Evolutionary conservation across 164 flowering plant genomes (phyloP).

Genomic region (Vitis amurensis): DNA sequence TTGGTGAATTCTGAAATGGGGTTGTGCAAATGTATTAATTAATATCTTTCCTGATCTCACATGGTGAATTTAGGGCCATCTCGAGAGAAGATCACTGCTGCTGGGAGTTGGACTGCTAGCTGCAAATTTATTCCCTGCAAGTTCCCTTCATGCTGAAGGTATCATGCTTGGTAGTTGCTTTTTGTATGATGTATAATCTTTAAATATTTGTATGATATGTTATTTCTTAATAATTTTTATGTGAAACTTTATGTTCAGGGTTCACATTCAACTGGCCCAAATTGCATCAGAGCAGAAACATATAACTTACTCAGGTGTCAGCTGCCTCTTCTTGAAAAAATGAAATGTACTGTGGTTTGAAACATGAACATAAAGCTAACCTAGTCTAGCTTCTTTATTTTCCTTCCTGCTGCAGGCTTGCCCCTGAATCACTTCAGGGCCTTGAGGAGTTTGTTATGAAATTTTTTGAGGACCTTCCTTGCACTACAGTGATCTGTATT

Average conservation of each 20-base stretch:
- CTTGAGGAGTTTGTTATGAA: constrained; percentile 51
- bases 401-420: constrained; percentile 45
- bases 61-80: too few relatives aligned
- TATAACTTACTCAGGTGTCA: constrained; percentile 42
- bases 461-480: constrained; percentile 67
- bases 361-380: background rate
- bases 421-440: constrained; percentile 56
- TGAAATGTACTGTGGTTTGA: background rate
- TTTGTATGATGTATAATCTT: too few relatives aligned
- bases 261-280: constrained; percentile 22
- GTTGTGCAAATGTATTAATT: too few relatives aligned
- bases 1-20: too few relatives aligned
- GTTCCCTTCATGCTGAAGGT: too few relatives aligned
- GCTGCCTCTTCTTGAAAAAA: constrained; percentile 3
- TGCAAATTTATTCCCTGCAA: too few relatives aligned
- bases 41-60: too few relatives aligned
- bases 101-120: too few relatives aligned
- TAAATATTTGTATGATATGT: too few relatives aligned
- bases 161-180: too few relatives aligned
- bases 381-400: background rate
- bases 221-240: too few relatives aligned
- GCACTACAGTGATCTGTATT: constrained; percentile 59
- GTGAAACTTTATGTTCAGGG: constrained; percentile 30
- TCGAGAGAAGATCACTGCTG: too few relatives aligned
- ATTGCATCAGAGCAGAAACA: constrained; percentile 16